phyloP scores from a whole-genome alignment of 2,329 filamentous ascomycete species.

The Cephalotrichum gorgonifer region DNA sequence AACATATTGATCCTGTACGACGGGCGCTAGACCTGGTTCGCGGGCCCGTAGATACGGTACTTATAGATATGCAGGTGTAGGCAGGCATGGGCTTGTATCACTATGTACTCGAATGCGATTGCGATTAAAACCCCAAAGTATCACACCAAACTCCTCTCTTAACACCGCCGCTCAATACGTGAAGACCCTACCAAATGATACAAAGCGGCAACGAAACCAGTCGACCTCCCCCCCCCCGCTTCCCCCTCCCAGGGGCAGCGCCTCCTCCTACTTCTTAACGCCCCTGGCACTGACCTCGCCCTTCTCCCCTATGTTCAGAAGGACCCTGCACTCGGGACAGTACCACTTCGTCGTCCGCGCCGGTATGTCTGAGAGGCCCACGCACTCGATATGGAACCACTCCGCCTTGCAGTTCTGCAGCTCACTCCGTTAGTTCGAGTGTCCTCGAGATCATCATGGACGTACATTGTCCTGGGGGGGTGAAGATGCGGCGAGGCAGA shows the following conservation, averaged over 20 bases:
- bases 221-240: neutral
- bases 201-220: too few species aligned
- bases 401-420: conserved; percentile 60
- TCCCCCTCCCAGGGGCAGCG: neutral
- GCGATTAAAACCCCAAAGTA: too few species aligned
- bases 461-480: neutral
- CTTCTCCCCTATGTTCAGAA: conserved; percentile 51
- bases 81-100: too few species aligned
- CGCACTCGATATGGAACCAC: conserved; percentile 78
- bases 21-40: too few species aligned
- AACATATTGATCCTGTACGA: too few species aligned
- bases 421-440: neutral
- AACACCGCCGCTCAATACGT: too few species aligned
- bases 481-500: neutral
- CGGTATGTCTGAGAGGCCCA: conserved; percentile 57
- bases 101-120: too few species aligned
- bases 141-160: neutral
- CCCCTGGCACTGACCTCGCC: conserved; percentile 52
- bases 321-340: conserved; percentile 63
- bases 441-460: neutral
- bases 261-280: conserved; percentile 32
- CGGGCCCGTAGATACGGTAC: too few species aligned
- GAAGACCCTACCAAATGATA: too few species aligned
- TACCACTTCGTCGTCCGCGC: conserved; percentile 74
- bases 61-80: too few species aligned